These are phyloP conservation scores for Helichrysum umbraculigerum DNA, from an alignment of 129 eudicot genomes.

Conservation along the genomic window DNA sequence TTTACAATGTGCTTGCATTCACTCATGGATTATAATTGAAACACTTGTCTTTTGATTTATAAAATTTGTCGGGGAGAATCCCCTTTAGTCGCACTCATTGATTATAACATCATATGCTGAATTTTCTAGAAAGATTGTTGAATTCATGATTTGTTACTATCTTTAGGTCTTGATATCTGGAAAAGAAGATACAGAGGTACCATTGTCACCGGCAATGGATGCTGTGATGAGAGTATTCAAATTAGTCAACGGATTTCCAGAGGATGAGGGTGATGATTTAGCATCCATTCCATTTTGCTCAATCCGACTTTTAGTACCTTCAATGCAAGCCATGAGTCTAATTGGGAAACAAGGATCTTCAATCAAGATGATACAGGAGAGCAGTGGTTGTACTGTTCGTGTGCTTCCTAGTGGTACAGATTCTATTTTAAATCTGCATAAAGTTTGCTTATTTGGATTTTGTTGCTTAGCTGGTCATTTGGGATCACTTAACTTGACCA, in stretches of 20 bases:
- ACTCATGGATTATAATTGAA: too few species aligned
- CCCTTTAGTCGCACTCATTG: too few species aligned
- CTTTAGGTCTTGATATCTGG: slow-evolving; percentile 66
- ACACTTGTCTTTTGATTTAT: too few species aligned
- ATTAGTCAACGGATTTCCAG: slow-evolving; percentile 49
- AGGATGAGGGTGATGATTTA: slow-evolving; percentile 37
- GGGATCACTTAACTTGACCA: neutral
- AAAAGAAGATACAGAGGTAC: slow-evolving; percentile 65
- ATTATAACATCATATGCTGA: too few species aligned
- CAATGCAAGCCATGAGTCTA: slow-evolving; percentile 52
- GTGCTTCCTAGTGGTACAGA: slow-evolving; percentile 55
- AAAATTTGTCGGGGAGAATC: too few species aligned
- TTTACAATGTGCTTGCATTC: too few species aligned
- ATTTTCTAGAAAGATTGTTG: neutral
- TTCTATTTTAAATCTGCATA: neutral
- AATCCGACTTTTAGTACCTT: slow-evolving; percentile 49
- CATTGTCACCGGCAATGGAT: slow-evolving; percentile 69
- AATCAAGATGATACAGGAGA: slow-evolving; percentile 60
- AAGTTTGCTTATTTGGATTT: neutral
- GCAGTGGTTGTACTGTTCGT: slow-evolving; percentile 52
- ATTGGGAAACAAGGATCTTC: slow-evolving; percentile 73
- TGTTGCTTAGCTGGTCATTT: neutral
- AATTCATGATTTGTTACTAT: neutral
- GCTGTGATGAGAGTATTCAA: slow-evolving; percentile 63
- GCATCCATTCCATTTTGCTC: slow-evolving; percentile 45